phyloP scores from a whole-genome alignment of 2,329 filamentous ascomycete genomes.

The Aspergillus carbonarius region DNA sequence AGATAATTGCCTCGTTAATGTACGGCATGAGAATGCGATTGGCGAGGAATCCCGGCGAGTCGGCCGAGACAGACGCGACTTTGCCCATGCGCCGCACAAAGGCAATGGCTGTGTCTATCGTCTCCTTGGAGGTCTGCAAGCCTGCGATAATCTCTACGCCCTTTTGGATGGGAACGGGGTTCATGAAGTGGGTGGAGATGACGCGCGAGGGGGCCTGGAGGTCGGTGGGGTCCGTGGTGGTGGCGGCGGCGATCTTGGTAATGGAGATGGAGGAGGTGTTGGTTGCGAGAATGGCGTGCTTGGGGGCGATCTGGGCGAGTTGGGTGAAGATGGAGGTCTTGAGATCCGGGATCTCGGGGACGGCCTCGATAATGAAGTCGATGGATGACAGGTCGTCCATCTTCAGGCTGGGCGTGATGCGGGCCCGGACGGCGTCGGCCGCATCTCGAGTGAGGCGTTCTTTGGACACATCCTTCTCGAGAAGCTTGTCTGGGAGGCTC shows the following conservation, averaged over 20 bases:
- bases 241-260: conserved; percentile 88
- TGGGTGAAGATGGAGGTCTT: conserved; percentile 85
- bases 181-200: conserved; percentile 98
- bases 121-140: conserved; percentile 81
- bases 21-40: conserved; percentile 99
- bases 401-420: conserved; percentile 68
- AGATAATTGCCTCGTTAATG: conserved; percentile 97
- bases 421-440: conserved; percentile 69
- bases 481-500: conserved; percentile 72
- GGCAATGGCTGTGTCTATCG: conserved; percentile 75
- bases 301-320: conserved; percentile 76
- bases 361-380: conserved; percentile 97
- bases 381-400: conserved; percentile 77
- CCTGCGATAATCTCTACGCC: conserved; percentile 97
- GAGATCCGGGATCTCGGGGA: conserved; percentile 84
- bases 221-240: conserved; percentile 74
- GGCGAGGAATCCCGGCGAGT: conserved; percentile 90
- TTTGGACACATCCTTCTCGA: conserved; percentile 90
- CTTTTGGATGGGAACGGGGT: conserved; percentile 94
- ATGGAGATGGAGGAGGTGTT: conserved; percentile 99
- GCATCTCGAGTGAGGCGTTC: conserved; percentile 78
- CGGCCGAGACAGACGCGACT: conserved; percentile 79
- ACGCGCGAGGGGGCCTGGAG: conserved; percentile 81
- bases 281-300: conserved; percentile 87
- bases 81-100: conserved; percentile 95